Percentiles rank a stretch among this genome's conserved stretches.
These are phyloP conservation scores for Cornus kousa DNA, from an alignment of 148 eudicot genomes.

Conservation along the genomic window DNA sequence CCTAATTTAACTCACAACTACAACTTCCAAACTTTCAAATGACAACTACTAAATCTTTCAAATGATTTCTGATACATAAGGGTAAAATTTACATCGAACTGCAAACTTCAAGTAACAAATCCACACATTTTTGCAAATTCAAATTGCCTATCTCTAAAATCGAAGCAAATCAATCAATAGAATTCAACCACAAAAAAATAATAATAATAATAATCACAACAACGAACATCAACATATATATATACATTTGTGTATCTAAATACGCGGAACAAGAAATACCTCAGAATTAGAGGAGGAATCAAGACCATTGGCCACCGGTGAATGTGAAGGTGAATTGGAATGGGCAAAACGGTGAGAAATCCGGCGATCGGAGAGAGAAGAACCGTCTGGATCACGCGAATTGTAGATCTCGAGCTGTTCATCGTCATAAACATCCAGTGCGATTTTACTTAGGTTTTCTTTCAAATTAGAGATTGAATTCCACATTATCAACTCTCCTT, in stretches of 20 bases:
- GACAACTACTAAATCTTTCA: not conserved
- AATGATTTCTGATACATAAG: not conserved
- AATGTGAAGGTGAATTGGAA: conserved; percentile 33
- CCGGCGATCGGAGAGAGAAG: conserved; percentile 48
- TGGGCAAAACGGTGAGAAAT: conserved; percentile 47
- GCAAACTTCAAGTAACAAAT: not conserved
- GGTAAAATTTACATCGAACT: not conserved
- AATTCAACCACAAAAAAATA: not conserved
- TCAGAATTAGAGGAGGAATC: conserved; percentile 49
- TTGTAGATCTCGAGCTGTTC: conserved; percentile 42
- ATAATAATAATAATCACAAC: too few relatives aligned
- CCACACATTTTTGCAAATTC: not conserved
- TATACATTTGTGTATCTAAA: too few relatives aligned
- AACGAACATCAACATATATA: not conserved
- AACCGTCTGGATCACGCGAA: conserved; percentile 30
- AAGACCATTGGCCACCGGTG: conserved; percentile 56
- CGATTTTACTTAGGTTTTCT: conserved; percentile 83
- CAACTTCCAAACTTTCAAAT: not conserved
- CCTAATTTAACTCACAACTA: too few relatives aligned
- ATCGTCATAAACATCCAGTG: conserved; percentile 76
- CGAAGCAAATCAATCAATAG: not conserved
- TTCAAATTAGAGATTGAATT: conserved; percentile 84
- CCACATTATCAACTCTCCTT: conserved; percentile 47
- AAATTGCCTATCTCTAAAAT: not conserved
- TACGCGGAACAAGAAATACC: conserved; percentile 21